Base-by-base conservation (phyloP, 768 basidiomycete species). In the Kwoniella mangroviensis region DNA sequence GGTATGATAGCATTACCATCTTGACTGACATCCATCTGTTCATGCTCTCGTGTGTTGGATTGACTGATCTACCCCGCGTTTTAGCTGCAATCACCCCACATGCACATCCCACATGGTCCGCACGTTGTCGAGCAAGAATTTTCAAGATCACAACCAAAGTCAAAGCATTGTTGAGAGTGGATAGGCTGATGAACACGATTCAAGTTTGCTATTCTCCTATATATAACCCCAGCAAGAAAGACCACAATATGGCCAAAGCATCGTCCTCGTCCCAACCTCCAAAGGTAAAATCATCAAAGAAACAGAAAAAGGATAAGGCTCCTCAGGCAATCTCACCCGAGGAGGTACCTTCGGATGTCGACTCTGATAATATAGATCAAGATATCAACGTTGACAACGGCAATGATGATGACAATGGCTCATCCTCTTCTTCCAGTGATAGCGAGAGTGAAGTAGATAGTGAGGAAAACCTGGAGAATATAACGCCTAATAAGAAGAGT, bases 391-490 rank as follows among this genome's bases (percentile, higher is more conserved):
- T 13, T 13, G 43, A 45, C 6, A 34, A 34, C 34, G 34, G 6
- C 34, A 34, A 34, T 7, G 34, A 68, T 67, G 62, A 65, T 63
- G 57, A 56, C 21, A 21, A 24, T 43, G 55, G 21, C 22, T 55
- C 65, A n/a, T 68, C 61, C n/a, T 61, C 57, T 17, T 53, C 58
- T 40, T 55, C 55, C 4, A 61, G 45, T 9, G 73, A 71, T 17
- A 69, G 67, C 45, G 69, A 71, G 41, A n/a, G 24, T 26, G 68
- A 69, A 51, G 63, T 53, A 49, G 74, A 75, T 56, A 69, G 67
- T 43, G 71, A 72, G 13, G 74, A 41, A 9, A 74, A 80, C 41
- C 51, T 80, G 17, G 79, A 80, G 51, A 60, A 51, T 56, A 63
- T 76, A 12, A 59, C 57, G 9, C 73, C 79, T 19, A 75, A 34